Evolutionary conservation across 495 filamentous ascomycete species (phyloP).

Genomic region (Trichoderma parareesei): DNA sequence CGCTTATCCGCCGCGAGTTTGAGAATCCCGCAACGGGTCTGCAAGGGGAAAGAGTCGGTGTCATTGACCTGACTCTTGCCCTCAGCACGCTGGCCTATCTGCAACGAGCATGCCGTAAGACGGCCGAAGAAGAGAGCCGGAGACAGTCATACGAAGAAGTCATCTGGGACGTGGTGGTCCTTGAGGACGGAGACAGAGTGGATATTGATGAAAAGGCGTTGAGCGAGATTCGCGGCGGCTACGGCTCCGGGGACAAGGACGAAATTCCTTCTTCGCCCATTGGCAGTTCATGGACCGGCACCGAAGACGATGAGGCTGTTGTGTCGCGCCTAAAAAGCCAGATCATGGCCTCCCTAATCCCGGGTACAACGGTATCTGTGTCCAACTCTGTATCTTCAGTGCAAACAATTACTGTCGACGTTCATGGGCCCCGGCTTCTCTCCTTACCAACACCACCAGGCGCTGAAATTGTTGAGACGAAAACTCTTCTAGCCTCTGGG

Average conservation of each 20-base stretch:
- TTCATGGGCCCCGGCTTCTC: slow-evolving; percentile 50
- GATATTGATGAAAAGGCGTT: slow-evolving; percentile 43
- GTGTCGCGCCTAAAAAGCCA: slow-evolving; percentile 35
- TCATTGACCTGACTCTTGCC: slow-evolving; percentile 58
- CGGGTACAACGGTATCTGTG: slow-evolving; percentile 52
- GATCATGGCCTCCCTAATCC: slow-evolving; percentile 36
- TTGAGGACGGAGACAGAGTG: slow-evolving; percentile 53
- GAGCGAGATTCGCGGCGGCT: slow-evolving; percentile 21
- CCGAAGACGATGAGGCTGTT: slow-evolving; percentile 31
- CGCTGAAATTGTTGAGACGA: slow-evolving; percentile 56
- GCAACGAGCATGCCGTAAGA: slow-evolving; percentile 57
- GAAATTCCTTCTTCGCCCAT: slow-evolving; percentile 8
- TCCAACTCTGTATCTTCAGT: slow-evolving; percentile 55
- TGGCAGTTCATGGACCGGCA: background rate
- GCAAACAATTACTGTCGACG: slow-evolving; percentile 65
- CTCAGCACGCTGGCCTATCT: slow-evolving; percentile 64
- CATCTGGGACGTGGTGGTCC: slow-evolving; percentile 74
- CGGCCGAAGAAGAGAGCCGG: slow-evolving; percentile 47
- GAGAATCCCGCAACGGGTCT: slow-evolving; percentile 50
- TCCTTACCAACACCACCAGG: slow-evolving; percentile 57
- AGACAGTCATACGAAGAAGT: slow-evolving; percentile 49
- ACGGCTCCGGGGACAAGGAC: slow-evolving; percentile 16
- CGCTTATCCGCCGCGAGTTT: slow-evolving; percentile 64
- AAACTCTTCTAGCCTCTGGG: background rate
- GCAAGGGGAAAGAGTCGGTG: slow-evolving; percentile 54